A percentile compares a stretch with the other conserved stretches of the same genome.
Conservation (phyloP, 306 rosid species). For the Inga oerstediana region DNA sequence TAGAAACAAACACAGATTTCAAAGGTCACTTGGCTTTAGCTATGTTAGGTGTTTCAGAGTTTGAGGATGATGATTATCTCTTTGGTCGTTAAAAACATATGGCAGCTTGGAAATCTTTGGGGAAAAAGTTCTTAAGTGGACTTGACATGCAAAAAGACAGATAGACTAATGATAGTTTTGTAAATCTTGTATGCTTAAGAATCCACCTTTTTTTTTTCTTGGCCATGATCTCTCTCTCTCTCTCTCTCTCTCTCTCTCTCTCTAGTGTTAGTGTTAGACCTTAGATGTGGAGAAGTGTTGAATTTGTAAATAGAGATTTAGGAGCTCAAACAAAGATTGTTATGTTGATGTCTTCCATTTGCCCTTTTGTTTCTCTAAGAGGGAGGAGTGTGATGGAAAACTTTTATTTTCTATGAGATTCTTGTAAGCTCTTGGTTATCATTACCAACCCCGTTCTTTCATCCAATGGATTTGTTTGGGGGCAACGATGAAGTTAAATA, state of each 20-base stretch:
- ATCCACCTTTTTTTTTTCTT: not conserved
- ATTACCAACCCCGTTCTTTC: not conserved
- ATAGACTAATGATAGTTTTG: not conserved
- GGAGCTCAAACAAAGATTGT: slow-evolving; percentile 27
- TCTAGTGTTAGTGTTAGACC: slow-evolving; percentile 14
- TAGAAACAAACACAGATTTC: slow-evolving; percentile 57
- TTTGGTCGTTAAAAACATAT: slow-evolving; percentile 42
- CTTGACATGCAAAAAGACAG: not conserved
- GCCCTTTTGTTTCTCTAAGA: slow-evolving; percentile 28
- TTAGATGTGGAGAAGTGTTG: slow-evolving; percentile 25
- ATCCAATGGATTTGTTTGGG: not conserved
- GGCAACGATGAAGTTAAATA: no score
- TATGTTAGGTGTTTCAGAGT: slow-evolving; percentile 74
- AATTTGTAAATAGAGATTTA: slow-evolving; percentile 43
- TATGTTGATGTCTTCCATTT: slow-evolving; percentile 43
- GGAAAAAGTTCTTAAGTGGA: not conserved
- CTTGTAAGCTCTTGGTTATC: not conserved
- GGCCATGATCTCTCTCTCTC: slow-evolving; percentile 18
- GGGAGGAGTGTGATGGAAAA: slow-evolving; percentile 45
- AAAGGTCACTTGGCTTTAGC: slow-evolving; percentile 72
- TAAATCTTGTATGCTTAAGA: not conserved
- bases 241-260: not conserved
- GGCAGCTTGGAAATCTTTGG: not conserved
- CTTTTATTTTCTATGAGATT: not conserved
- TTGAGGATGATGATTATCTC: slow-evolving; percentile 67